A percentile compares a stretch with the other conserved stretches of the same genome.
Conservation (phyloP, 768 basidiomycete species). For the Psilocybe cubensis region DNA sequence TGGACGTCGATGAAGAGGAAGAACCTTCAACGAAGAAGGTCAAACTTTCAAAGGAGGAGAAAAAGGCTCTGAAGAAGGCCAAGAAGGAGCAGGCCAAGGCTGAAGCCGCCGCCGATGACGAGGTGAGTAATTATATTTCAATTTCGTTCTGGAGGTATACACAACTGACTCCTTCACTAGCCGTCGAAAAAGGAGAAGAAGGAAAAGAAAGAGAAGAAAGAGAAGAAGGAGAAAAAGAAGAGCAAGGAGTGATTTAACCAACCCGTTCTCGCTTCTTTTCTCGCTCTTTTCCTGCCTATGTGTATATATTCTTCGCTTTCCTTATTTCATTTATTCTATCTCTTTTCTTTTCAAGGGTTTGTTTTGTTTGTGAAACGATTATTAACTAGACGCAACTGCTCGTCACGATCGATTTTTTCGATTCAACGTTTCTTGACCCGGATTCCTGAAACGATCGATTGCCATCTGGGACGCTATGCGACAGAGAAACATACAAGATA, state of each 20-base stretch:
- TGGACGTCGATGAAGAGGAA: slow-evolving; percentile 62
- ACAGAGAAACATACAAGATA: neutral
- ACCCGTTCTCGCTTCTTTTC: slow-evolving; percentile 18
- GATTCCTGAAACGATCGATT: slow-evolving; percentile 1
- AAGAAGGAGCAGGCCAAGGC: slow-evolving; percentile 66
- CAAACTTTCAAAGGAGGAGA: slow-evolving; percentile 84
- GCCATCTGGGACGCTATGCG: slow-evolving; percentile 8
- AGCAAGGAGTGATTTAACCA: slow-evolving; percentile 33
- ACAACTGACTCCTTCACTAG: slow-evolving; percentile 19
- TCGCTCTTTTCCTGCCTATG: slow-evolving; percentile 15
- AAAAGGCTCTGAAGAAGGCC: slow-evolving; percentile 82
- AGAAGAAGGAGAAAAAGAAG: slow-evolving; percentile 41
- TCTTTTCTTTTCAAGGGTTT: slow-evolving; percentile 1
- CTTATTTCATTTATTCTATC: slow-evolving; percentile 15
- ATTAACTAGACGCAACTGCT: neutral
- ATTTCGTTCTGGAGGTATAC: neutral
- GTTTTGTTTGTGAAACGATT: neutral
- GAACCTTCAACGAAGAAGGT: slow-evolving; percentile 65
- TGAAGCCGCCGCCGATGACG: slow-evolving; percentile 44
- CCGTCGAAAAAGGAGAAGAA: slow-evolving; percentile 47
- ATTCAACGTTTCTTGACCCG: neutral
- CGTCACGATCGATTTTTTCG: neutral
- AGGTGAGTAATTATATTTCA: slow-evolving; percentile 17
- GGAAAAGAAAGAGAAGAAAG: slow-evolving; percentile 54
- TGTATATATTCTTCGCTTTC: slow-evolving; percentile 12